Evolutionary conservation across 306 rosid species (phyloP).

Genomic region (Clitoria ternatea): DNA sequence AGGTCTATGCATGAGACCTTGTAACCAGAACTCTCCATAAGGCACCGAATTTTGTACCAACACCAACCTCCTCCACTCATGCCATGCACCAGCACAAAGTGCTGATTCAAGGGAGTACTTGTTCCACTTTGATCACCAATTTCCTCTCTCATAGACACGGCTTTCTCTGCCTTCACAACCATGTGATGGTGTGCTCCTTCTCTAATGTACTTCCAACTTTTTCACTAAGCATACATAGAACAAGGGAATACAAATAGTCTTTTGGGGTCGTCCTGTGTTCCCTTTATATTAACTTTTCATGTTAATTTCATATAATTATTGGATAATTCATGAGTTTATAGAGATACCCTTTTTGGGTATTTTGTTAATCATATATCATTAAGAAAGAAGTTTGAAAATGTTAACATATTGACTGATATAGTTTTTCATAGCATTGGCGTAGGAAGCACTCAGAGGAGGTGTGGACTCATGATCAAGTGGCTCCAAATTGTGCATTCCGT

Average conservation of each 20-base stretch:
- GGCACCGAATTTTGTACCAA: slow-evolving; percentile 83
- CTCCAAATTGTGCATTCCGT: neutral
- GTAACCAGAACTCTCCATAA: slow-evolving; percentile 83
- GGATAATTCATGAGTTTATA: neutral
- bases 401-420: neutral
- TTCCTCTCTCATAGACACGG: slow-evolving; percentile 28
- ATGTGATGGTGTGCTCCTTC: neutral
- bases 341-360: neutral
- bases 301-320: neutral
- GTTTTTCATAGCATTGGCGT: neutral
- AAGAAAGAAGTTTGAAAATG: slow-evolving; percentile 7
- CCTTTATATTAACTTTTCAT: neutral
- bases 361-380: slow-evolving; percentile 18
- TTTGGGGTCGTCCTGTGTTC: neutral
- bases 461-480: neutral
- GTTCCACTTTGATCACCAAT: slow-evolving; percentile 13
- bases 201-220: neutral
- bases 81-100: slow-evolving; percentile 88
- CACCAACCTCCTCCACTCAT: slow-evolving; percentile 80
- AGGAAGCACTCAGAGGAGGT: neutral
- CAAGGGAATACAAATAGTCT: slow-evolving; percentile 2
- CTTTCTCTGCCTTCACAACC: slow-evolving; percentile 27
- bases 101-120: slow-evolving; percentile 28
- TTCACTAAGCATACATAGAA: neutral
- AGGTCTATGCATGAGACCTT: slow-evolving; percentile 78